These are phyloP conservation scores for Leptomonas seymouri DNA, from an alignment of 208 protist genomes.

Conservation along the genomic window DNA sequence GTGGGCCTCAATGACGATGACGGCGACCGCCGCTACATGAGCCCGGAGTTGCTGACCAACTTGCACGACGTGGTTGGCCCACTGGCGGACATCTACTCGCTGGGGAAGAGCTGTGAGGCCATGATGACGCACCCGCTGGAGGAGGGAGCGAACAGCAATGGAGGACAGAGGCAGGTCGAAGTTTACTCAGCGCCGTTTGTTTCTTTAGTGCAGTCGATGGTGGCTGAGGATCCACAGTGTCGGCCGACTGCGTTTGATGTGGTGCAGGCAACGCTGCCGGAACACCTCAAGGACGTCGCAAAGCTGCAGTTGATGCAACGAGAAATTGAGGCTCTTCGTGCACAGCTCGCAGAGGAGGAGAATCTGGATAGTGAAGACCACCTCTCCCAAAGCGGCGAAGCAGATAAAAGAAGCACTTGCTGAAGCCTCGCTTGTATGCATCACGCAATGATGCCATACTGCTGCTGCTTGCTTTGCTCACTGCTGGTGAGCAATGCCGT, in stretches of 20 bases:
- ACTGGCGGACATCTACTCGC: slow-evolving; percentile 85
- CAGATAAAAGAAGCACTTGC: neutral
- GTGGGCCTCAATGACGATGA: slow-evolving; percentile 82
- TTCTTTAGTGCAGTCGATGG: slow-evolving; percentile 46
- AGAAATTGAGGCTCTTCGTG: slow-evolving; percentile 15
- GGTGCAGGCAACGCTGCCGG: slow-evolving; percentile 32
- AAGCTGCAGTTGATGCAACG: slow-evolving; percentile 17
- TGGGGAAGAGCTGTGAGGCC: slow-evolving; percentile 86
- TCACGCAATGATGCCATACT: neutral
- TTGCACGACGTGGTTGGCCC: slow-evolving; percentile 32
- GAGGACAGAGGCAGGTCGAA: slow-evolving; percentile 10
- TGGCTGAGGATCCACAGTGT: slow-evolving; percentile 30
- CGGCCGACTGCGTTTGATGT: slow-evolving; percentile 53
- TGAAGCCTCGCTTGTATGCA: neutral
- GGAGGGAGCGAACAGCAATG: slow-evolving; percentile 25
- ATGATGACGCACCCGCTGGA: slow-evolving; percentile 52
- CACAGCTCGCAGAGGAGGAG: slow-evolving; percentile 6
- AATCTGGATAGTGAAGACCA: neutral
- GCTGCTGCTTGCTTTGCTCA: neutral
- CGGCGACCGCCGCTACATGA: slow-evolving; percentile 84
- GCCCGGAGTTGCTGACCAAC: slow-evolving; percentile 57
- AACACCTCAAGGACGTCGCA: slow-evolving; percentile 5
- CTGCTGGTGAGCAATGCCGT: neutral
- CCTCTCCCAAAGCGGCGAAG: neutral
- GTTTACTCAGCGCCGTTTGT: slow-evolving; percentile 38